phyloP scores from a whole-genome alignment of 2,329 filamentous ascomycete species.

The Annulohypoxylon truncatum region DNA sequence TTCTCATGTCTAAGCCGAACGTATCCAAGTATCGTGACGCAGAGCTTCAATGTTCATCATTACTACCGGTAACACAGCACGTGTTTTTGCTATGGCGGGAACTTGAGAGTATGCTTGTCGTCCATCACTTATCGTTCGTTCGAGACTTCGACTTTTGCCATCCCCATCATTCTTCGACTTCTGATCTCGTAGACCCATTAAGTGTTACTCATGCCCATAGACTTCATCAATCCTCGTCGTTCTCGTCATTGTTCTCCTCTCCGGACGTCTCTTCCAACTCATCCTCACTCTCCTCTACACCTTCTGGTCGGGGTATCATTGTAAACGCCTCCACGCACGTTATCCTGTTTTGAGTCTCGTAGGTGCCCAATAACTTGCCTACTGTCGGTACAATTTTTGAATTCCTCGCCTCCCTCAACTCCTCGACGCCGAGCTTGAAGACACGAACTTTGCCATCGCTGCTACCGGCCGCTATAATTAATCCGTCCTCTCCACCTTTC shows the following conservation, averaged over 20 bases:
- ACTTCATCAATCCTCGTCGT: conserved; percentile 30
- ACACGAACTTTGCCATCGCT: conserved; percentile 88
- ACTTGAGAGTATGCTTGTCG: conserved; percentile 1
- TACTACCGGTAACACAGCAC: conserved; percentile 9
- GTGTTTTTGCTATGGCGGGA: conserved; percentile 1
- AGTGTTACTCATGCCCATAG: conserved; percentile 5
- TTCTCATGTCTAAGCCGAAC: background rate
- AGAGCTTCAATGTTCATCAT: background rate
- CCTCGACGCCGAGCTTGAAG: conserved; percentile 70
- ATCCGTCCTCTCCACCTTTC: conserved; percentile 52
- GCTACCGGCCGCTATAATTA: conserved; percentile 77
- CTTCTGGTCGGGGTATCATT: conserved; percentile 78
- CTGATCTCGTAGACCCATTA: background rate
- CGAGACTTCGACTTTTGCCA: background rate
- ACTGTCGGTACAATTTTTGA: conserved; percentile 53
- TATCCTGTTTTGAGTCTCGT: conserved; percentile 88
- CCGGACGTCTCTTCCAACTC: conserved; percentile 43
- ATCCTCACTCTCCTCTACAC: conserved; percentile 67
- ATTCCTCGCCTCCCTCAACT: conserved; percentile 53
- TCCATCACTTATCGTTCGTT: background rate
- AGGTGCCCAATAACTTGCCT: conserved; percentile 77
- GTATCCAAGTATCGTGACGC: background rate
- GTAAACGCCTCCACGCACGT: conserved; percentile 89
- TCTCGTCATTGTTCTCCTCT: conserved; percentile 43
- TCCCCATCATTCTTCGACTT: background rate